Evolutionary conservation across 768 basidiomycete species (phyloP), one percentile per base, ranked within the genome.

Genomic region (Psilocybe cyanescens): DNA sequence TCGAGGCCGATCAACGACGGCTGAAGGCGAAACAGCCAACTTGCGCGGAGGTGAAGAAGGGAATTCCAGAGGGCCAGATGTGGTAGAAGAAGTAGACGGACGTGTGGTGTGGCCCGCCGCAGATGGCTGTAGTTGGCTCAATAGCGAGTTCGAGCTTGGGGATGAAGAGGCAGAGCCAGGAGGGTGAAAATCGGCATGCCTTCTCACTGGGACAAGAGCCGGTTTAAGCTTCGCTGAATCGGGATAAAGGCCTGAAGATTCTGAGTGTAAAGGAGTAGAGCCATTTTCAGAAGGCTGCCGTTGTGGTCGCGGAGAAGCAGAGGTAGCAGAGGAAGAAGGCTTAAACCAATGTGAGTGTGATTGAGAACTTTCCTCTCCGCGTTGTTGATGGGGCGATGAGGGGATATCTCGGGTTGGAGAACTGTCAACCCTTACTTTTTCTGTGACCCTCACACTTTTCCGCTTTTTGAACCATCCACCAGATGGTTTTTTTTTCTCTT

Each of bases 401-500:
- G 71, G 67, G 7, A 69, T 65, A 0, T 65, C 60, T 31, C 61
- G 48, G 8, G 70, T 52, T 24, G 63, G 48, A 45, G 63, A 50
- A 33, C 24, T 50, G 12, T 68, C 65, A 53, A 54, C 37, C 49
- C 62, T 61, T 16, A 64, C 35, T 46, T 79, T 78, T 24, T 81
- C 75, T 12, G 69, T 70, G 31, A 76, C 39, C 54, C 75, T 74
- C 60, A 83, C 70, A 65, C 81, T 85, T 71, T 81, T 86, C 55
- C 84, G 78, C 69, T 82, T 71, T 52, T 57, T 83, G 65, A 85
- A 86, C 85, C 86, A 88, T 3, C 68, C 63, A 39, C 78, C 76
- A 14, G 76, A 50, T n/a, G 67, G 64, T 58, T 77, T 78, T 46
- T 78, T 65, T 65, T 82, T 78, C 67, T 77, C 78, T 71, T 73